Evolutionary conservation across 768 basidiomycete genomes (phyloP).

Genomic region (Terana coerulea): DNA sequence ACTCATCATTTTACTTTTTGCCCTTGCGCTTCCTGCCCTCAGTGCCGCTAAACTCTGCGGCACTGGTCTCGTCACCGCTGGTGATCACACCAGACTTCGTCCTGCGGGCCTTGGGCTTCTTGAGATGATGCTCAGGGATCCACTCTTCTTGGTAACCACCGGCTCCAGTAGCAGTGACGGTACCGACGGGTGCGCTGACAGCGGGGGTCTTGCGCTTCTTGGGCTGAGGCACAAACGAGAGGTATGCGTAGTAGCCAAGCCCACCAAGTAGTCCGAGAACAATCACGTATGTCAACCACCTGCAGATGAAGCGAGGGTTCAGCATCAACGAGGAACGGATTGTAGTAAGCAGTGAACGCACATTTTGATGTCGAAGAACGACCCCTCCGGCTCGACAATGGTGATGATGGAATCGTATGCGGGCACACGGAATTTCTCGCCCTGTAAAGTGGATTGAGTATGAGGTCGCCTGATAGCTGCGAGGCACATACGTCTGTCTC

Average conservation of each 20-base stretch:
- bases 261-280: conserved; percentile 61
- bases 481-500: conserved; percentile 47
- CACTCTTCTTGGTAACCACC: conserved; percentile 84
- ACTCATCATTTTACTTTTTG: conserved; percentile 39
- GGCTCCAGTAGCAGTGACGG: conserved; percentile 60
- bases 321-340: neutral
- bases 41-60: conserved; percentile 31
- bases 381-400: conserved; percentile 75
- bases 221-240: conserved; percentile 58
- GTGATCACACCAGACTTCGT: conserved; percentile 55
- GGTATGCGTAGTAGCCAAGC: conserved; percentile 59
- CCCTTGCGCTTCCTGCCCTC: conserved; percentile 48
- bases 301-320: neutral
- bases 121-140: conserved; percentile 89
- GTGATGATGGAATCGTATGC: conserved; percentile 76
- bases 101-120: conserved; percentile 55
- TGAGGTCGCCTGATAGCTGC: neutral
- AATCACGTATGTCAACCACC: conserved; percentile 67
- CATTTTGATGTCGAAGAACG: conserved; percentile 80
- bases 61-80: conserved; percentile 64
- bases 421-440: conserved; percentile 52
- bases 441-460: conserved; percentile 32
- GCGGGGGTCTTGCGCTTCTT: conserved; percentile 54
- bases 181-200: conserved; percentile 51
- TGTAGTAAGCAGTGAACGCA: conserved; percentile 33